Conservation (phyloP, 805 yeast genomes). For the Wickerhamiella hasegawae region DNA sequence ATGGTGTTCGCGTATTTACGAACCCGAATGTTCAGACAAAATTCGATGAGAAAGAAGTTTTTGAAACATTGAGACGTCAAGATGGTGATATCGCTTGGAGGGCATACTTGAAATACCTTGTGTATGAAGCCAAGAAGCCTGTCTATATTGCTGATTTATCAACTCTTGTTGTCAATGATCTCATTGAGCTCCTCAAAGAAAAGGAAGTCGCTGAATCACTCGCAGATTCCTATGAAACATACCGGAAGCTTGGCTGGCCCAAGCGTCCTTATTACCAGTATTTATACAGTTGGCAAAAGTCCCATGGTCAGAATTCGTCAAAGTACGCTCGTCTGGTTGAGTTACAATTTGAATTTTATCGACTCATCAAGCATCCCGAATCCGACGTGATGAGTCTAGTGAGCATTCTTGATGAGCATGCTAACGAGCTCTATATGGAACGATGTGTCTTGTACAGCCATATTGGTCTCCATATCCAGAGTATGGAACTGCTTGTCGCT, state of each 20-base stretch:
- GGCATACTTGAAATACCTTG: constrained; percentile 21
- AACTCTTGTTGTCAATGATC: constrained; percentile 20
- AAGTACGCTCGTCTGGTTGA: no score
- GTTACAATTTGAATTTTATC: constrained; percentile 12
- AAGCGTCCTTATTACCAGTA: no score
- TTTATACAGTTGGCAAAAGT: no score
- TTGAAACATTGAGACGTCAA: constrained; percentile 19
- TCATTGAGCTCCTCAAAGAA: constrained; percentile 15
- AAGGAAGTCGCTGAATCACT: constrained; percentile 10
- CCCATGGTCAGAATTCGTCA: no score
- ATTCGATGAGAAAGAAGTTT: constrained; percentile 18
- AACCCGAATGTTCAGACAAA: constrained; percentile 11
- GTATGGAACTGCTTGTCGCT: constrained; percentile 20
- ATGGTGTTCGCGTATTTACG: constrained; percentile 22
- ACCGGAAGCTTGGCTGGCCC: constrained; percentile 18
- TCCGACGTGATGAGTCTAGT: constrained; percentile 5
- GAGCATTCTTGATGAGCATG: constrained; percentile 14
- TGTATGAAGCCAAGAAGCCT: constrained; percentile 16
- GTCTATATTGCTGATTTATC: constrained; percentile 21
- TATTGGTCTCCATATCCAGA: constrained; percentile 20
- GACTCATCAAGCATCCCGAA: constrained; percentile 4
- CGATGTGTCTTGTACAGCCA: constrained; percentile 20
- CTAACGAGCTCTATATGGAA: constrained; percentile 18
- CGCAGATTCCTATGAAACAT: constrained; percentile 13
- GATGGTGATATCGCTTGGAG: constrained; percentile 24